Percentiles rank a stretch among this genome's conserved stretches.
Evolutionary conservation across 129 eudicot species (phyloP).

Genomic region (Flaveria bidentis): DNA sequence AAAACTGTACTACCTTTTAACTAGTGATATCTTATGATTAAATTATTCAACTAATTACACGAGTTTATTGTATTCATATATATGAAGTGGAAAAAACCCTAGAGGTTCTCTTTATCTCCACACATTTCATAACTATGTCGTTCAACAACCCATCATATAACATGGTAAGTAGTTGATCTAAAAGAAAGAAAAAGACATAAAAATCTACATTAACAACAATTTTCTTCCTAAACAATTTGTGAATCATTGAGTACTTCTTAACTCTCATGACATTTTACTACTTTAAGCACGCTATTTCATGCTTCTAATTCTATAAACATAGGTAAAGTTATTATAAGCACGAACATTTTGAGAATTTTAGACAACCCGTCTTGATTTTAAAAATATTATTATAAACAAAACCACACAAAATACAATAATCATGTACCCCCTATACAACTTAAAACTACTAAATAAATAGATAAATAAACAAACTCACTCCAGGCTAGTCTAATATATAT

Average conservation of each 20-base stretch:
- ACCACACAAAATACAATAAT: too few species aligned
- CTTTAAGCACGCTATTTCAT: too few species aligned
- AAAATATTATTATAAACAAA: too few species aligned
- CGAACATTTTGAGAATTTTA: too few species aligned
- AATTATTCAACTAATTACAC: neutral
- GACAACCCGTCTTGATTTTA: too few species aligned
- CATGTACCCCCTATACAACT: too few species aligned
- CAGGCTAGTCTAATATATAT: too few species aligned
- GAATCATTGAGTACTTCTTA: neutral
- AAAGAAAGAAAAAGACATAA: neutral
- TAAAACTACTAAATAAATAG: too few species aligned
- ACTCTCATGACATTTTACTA: neutral
- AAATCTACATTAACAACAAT: neutral
- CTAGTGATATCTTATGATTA: neutral
- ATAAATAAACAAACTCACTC: too few species aligned
- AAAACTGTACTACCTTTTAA: neutral
- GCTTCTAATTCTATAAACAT: neutral
- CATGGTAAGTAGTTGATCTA: neutral
- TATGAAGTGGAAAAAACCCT: neutral
- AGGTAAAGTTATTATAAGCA: neutral
- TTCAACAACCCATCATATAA: slow-evolving; percentile 5
- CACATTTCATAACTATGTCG: neutral
- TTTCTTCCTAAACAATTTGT: neutral
- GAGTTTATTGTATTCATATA: neutral
- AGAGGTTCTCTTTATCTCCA: slow-evolving; percentile 1